Conservation (phyloP, 179 eudicot species). For the Nepenthes alata region DNA sequence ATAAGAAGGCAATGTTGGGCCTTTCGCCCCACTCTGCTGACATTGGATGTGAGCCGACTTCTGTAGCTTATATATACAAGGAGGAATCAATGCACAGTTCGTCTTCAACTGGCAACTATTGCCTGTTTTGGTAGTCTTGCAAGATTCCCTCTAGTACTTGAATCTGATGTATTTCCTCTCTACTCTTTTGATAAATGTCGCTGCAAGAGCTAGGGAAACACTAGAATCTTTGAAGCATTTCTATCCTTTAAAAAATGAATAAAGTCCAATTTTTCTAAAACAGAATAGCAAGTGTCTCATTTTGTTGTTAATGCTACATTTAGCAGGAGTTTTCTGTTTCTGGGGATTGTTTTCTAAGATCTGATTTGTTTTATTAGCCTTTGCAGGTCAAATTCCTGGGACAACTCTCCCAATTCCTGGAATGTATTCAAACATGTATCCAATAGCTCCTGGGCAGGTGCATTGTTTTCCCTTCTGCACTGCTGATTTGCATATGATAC, state of each 20-base stretch:
- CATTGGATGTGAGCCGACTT: conserved; percentile 48
- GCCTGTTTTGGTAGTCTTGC: conserved; percentile 55
- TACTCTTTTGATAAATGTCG: conserved; percentile 4
- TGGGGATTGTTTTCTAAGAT: conserved; percentile 16
- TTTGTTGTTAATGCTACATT: not conserved
- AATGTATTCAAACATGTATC: conserved; percentile 62
- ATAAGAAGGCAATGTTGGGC: conserved; percentile 60
- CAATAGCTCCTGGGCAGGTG: conserved; percentile 32
- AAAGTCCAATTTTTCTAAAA: not conserved
- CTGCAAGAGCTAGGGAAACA: not conserved
- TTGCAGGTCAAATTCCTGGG: conserved; percentile 72
- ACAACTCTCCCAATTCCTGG: conserved; percentile 60
- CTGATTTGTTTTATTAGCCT: conserved; percentile 20
- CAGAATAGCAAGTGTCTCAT: not conserved
- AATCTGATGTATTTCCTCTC: conserved; percentile 29
- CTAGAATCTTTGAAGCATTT: not conserved
- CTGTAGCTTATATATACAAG: conserved; percentile 46
- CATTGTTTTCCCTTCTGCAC: not conserved
- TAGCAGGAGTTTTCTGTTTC: not conserved
- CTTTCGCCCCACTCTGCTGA: conserved; percentile 38
- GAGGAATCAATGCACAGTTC: conserved; percentile 45
- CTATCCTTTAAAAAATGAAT: not conserved
- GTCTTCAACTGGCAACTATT: conserved; percentile 45
- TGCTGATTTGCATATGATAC: not conserved
- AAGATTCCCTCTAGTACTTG: conserved; percentile 34